These are phyloP conservation scores for Lachnellula suecica DNA, from an alignment of 2,329 filamentous ascomycete species.

Conservation along the genomic window DNA sequence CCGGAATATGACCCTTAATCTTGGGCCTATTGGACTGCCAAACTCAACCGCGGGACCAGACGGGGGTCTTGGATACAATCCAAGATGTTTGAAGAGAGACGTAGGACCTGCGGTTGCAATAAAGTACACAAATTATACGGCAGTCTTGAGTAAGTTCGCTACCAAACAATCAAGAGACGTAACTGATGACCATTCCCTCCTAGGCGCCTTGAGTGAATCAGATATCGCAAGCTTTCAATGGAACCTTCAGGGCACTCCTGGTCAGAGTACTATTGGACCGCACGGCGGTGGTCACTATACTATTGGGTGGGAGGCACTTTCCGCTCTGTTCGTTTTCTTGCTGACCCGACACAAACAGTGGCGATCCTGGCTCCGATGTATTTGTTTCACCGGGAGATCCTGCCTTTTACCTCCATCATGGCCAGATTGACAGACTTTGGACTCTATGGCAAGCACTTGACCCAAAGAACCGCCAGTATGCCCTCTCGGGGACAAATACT, in stretches of 20 bases:
- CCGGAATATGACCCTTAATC: slow-evolving; percentile 30
- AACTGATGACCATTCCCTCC: background rate
- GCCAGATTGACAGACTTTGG: slow-evolving; percentile 38
- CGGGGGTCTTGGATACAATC: slow-evolving; percentile 7
- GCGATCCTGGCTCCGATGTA: slow-evolving; percentile 44
- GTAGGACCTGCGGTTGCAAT: slow-evolving; percentile 33
- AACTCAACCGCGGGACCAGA: background rate
- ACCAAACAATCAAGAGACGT: background rate
- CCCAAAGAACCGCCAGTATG: slow-evolving; percentile 22
- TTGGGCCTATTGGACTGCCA: slow-evolving; percentile 15
- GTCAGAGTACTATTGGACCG: slow-evolving; percentile 16
- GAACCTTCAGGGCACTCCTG: background rate
- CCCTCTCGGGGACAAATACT: slow-evolving; percentile 38
- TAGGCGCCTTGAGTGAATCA: background rate
- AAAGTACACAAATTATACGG: slow-evolving; percentile 35
- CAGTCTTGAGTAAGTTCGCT: slow-evolving; percentile 22
- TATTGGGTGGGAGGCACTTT: slow-evolving; percentile 32
- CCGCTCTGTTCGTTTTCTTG: background rate
- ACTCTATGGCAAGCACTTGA: slow-evolving; percentile 22
- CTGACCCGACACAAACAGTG: slow-evolving; percentile 24
- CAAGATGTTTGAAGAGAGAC: slow-evolving; percentile 28
- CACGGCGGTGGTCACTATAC: slow-evolving; percentile 37
- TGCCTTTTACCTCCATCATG: slow-evolving; percentile 46
- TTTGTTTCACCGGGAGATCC: slow-evolving; percentile 45
- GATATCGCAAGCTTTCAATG: background rate